A percentile compares a stretch with the other conserved stretches of the same genome.
phyloP scores from a whole-genome alignment of 2,329 filamentous ascomycete species.

The Botrytis elliptica region DNA sequence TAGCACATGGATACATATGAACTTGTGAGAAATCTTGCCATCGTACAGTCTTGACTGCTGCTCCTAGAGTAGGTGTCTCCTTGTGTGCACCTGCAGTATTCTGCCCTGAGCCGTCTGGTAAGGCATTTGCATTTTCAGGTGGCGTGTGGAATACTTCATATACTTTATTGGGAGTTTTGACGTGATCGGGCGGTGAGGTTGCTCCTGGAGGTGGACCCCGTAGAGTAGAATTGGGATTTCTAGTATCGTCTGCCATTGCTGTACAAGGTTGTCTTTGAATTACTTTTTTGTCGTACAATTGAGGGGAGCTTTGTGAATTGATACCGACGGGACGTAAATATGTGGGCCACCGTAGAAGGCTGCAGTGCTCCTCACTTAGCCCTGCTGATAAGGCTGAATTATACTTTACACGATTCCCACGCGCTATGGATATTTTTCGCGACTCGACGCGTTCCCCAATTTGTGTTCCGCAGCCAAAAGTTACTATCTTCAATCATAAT shows the following conservation, averaged over 20 bases:
- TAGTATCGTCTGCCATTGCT: slow-evolving; percentile 41
- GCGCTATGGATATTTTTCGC: slow-evolving; percentile 14
- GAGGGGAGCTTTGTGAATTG: slow-evolving; percentile 16
- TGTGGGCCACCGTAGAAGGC: slow-evolving; percentile 18
- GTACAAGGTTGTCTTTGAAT: slow-evolving; percentile 1
- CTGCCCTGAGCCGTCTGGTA: slow-evolving; percentile 38
- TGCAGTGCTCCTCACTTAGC: not conserved
- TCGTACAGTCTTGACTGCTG: slow-evolving; percentile 67
- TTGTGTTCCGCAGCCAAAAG: slow-evolving; percentile 2
- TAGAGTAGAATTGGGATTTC: slow-evolving; percentile 33
- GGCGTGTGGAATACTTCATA: slow-evolving; percentile 44
- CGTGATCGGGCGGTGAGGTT: slow-evolving; percentile 40
- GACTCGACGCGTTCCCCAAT: slow-evolving; percentile 14
- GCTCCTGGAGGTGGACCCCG: slow-evolving; percentile 41
- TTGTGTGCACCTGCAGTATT: slow-evolving; percentile 38
- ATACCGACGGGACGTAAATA: slow-evolving; percentile 1
- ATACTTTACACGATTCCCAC: slow-evolving; percentile 11
- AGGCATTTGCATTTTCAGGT: slow-evolving; percentile 36
- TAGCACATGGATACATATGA: slow-evolving; percentile 78
- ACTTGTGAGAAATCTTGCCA: slow-evolving; percentile 68
- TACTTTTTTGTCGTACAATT: not conserved
- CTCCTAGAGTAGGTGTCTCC: slow-evolving; percentile 47
- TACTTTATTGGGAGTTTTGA: slow-evolving; percentile 40
- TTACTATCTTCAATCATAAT: slow-evolving; percentile 12
- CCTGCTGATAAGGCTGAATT: slow-evolving; percentile 9